Percentiles rank a stretch among this genome's conserved stretches.
phyloP scores from a whole-genome alignment of 192 early-diverging fungal genomes.

The Coemansia sp. region DNA sequence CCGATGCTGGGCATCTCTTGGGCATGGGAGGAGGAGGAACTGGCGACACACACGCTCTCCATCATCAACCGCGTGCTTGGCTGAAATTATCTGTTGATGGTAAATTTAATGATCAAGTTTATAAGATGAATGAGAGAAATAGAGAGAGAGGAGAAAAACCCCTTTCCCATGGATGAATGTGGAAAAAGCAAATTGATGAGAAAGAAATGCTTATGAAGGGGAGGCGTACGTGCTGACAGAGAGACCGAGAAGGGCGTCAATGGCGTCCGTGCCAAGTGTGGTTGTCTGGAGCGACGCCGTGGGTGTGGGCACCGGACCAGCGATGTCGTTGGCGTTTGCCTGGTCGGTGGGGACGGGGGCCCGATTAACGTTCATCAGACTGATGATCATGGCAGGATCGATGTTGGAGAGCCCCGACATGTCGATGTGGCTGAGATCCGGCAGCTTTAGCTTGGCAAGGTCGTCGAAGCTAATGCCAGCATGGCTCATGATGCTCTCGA shows the following conservation, averaged over 20 bases:
- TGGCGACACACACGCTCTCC: conserved; percentile 61
- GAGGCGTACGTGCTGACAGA: conserved; percentile 31
- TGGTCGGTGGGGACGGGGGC: conserved; percentile 16
- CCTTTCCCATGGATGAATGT: neutral
- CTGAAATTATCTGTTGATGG: neutral
- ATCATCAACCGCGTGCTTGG: conserved; percentile 52
- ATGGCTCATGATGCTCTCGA: conserved; percentile 36
- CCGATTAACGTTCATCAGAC: conserved; percentile 30
- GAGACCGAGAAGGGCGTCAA: conserved; percentile 36
- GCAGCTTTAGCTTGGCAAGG: conserved; percentile 41
- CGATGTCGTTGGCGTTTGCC: conserved; percentile 14
- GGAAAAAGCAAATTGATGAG: neutral
- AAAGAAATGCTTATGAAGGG: neutral
- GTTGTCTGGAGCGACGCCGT: conserved; percentile 31
- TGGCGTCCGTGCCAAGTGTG: conserved; percentile 37
- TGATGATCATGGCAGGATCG: conserved; percentile 21
- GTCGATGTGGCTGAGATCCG: conserved; percentile 35
- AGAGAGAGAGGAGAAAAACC: too few relatives aligned
- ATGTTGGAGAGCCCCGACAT: conserved; percentile 20
- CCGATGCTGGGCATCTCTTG: conserved; percentile 57
- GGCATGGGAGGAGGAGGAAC: conserved; percentile 67
- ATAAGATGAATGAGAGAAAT: too few relatives aligned
- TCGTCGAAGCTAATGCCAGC: conserved; percentile 46
- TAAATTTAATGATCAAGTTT: neutral
- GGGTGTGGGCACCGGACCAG: conserved; percentile 7